phyloP scores from a whole-genome alignment of 176 grass and related monocot species.

The Triticum urartu region DNA sequence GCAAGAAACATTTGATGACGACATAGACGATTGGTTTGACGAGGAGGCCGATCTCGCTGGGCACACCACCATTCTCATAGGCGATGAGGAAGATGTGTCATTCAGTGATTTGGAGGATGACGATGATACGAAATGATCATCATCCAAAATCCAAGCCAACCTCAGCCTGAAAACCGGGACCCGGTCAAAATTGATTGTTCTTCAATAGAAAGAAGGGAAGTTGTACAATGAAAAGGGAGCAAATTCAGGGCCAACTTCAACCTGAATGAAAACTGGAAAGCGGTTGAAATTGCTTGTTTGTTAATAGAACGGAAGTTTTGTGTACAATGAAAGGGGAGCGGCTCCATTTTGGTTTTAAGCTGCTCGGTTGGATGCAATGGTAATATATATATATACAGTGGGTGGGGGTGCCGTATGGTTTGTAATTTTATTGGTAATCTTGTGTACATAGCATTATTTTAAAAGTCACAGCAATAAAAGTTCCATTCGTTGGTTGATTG shows the following conservation, averaged over 20 bases:
- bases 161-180: background rate
- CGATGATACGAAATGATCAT: conserved; percentile 46
- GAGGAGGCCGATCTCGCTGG: conserved; percentile 53
- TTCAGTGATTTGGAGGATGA: conserved; percentile 93
- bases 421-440: conserved; percentile 44
- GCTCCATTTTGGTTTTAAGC: conserved; percentile 40
- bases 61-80: conserved; percentile 51
- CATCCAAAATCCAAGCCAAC: background rate
- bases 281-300: conserved; percentile 10
- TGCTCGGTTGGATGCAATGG: conserved; percentile 23
- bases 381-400: background rate
- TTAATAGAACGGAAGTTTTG: conserved; percentile 34
- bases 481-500: conserved; percentile 34
- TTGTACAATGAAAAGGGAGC: conserved; percentile 30
- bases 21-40: conserved; percentile 76
- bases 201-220: background rate
- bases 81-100: conserved; percentile 75
- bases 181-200: background rate
- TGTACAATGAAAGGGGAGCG: conserved; percentile 14
- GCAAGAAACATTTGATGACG: conserved; percentile 59
- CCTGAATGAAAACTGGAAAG: background rate
- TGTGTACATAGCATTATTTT: conserved; percentile 51
- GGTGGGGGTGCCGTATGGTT: background rate
- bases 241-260: background rate
- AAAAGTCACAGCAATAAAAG: conserved; percentile 19